phyloP scores from a whole-genome alignment of 306 rosid species.

The Cajanus cajan region DNA sequence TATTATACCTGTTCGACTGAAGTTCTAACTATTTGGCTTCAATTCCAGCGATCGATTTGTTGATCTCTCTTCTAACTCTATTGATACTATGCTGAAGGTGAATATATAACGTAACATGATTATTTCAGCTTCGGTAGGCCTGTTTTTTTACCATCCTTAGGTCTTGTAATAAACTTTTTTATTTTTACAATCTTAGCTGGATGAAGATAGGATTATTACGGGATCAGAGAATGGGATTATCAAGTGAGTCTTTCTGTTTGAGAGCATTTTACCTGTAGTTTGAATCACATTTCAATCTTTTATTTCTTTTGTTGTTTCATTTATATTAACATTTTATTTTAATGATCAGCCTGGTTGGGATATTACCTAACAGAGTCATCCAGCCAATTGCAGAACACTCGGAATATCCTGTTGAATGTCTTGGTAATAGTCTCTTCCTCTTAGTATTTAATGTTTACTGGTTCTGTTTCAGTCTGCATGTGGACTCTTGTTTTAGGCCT shows the following conservation, averaged over 20 bases:
- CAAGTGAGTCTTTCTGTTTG: conserved; percentile 60
- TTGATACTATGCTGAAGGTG: conserved; percentile 86
- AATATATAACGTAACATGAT: conserved; percentile 23
- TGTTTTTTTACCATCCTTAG: neutral
- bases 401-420: conserved; percentile 79
- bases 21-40: conserved; percentile 29
- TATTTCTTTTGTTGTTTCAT: conserved; percentile 10
- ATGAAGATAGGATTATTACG: conserved; percentile 82
- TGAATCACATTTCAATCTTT: conserved; percentile 9
- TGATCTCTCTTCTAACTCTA: conserved; percentile 72
- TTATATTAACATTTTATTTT: neutral
- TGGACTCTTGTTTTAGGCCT: neutral
- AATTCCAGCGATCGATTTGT: conserved; percentile 75
- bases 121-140: conserved; percentile 5
- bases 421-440: conserved; percentile 54
- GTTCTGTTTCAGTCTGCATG: neutral
- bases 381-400: conserved; percentile 96
- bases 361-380: conserved; percentile 84
- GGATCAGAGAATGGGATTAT: conserved; percentile 95
- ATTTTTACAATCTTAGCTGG: conserved; percentile 63
- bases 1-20: conserved; percentile 14
- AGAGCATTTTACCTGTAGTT: conserved; percentile 7
- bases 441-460: neutral
- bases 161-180: neutral
- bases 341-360: conserved; percentile 63